These are phyloP conservation scores for Rehmannia glutinosa DNA, from an alignment of 257 asterid genomes.

Conservation along the genomic window DNA sequence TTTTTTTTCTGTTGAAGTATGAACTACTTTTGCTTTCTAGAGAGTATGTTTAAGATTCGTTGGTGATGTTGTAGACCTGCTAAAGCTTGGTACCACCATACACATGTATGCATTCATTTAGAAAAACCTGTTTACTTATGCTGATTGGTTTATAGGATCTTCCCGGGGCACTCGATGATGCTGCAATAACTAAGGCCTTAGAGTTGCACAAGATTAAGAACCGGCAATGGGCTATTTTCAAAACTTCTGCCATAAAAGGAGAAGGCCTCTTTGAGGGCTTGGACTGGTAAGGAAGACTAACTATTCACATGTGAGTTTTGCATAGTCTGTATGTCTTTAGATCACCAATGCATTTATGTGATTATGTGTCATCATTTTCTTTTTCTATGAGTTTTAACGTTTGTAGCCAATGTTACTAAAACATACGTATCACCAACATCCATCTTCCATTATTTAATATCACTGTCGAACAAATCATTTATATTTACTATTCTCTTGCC, in stretches of 20 bases:
- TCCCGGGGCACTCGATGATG: constrained; percentile 97
- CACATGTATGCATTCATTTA: not conserved
- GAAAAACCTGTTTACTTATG: constrained; percentile 2
- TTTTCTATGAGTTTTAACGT: not conserved
- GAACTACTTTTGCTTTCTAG: not conserved
- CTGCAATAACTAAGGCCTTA: constrained; percentile 76
- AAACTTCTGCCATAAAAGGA: constrained; percentile 91
- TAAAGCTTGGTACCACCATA: not conserved
- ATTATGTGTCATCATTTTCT: not conserved
- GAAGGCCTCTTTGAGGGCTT: constrained; percentile 93
- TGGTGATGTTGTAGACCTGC: not conserved
- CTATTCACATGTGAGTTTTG: not conserved
- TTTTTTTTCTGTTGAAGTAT: not conserved
- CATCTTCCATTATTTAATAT: not conserved
- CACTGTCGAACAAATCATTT: not conserved
- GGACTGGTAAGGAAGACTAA: constrained; percentile 57
- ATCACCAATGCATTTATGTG: not conserved
- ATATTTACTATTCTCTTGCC: not conserved
- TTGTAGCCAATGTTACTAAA: not conserved
- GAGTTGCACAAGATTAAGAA: constrained; percentile 87
- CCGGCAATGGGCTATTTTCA: constrained; percentile 88
- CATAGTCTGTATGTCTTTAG: not conserved
- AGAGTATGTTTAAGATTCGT: not conserved
- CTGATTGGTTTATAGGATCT: constrained; percentile 47
- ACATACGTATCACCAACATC: no score